phyloP scores from a whole-genome alignment of 2,329 filamentous ascomycete species.

The Fusarium decemcellulare region DNA sequence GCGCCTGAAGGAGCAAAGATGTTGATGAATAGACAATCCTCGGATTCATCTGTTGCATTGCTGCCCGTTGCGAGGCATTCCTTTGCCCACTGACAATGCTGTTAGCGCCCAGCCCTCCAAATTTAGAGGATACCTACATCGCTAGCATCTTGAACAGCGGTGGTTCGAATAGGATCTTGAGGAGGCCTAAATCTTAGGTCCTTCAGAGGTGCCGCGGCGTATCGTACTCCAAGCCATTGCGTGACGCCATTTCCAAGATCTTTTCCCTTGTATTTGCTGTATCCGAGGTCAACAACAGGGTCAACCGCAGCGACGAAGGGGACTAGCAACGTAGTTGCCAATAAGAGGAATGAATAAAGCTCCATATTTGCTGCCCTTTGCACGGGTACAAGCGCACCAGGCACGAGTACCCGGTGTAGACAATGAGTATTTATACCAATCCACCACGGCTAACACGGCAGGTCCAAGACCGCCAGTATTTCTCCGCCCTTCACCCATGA shows the following conservation, averaged over 20 bases:
- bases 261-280: constrained; percentile 75
- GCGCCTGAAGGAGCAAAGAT: constrained; percentile 72
- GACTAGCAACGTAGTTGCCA: constrained; percentile 15
- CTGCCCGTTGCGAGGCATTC: constrained; percentile 51
- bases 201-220: constrained; percentile 78
- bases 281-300: constrained; percentile 71
- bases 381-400: too few species aligned
- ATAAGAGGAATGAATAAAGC: constrained; percentile 2
- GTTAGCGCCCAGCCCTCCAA: neutral
- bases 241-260: constrained; percentile 70
- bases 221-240: constrained; percentile 83
- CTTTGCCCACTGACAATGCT: constrained; percentile 38
- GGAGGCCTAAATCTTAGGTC: constrained; percentile 77
- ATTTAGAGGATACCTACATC: constrained; percentile 55
- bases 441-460: too few species aligned
- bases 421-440: neutral
- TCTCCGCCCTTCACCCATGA: too few species aligned
- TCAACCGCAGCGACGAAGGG: constrained; percentile 24
- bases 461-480: too few species aligned
- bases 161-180: constrained; percentile 67
- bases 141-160: constrained; percentile 66
- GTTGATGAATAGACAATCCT: constrained; percentile 80
- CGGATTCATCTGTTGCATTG: constrained; percentile 54
- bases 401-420: neutral
- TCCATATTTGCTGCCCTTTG: constrained; percentile 8